A percentile compares a stretch with the other conserved stretches of the same genome.
Evolutionary conservation across 73 alveolate genomes (phyloP).

Genomic region (Symbiodinium pilosum): DNA sequence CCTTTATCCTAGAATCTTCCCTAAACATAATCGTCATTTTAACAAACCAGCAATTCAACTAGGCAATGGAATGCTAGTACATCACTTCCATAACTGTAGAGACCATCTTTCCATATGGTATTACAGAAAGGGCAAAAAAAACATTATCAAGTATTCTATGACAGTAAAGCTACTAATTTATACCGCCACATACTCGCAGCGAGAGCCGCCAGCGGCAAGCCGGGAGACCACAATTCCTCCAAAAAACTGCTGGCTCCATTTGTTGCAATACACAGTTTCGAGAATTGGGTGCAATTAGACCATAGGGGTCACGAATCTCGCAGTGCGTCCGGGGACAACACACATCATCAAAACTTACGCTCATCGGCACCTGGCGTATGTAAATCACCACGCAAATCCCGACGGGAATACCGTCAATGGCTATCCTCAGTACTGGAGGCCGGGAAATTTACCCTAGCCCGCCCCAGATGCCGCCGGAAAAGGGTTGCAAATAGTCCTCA

Average conservation of each 20-base stretch:
- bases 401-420: background rate
- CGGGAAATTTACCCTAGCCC: background rate
- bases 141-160: background rate
- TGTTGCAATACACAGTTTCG: background rate
- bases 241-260: background rate
- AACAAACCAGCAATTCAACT: background rate
- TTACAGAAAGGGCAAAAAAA: background rate
- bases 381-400: background rate
- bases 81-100: background rate
- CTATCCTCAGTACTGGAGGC: background rate
- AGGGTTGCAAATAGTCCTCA: background rate
- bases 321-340: background rate
- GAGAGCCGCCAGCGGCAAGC: constrained; percentile 22
- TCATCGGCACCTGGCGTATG: background rate
- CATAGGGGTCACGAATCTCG: background rate
- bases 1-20: background rate
- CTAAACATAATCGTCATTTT: no score
- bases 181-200: background rate
- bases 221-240: background rate
- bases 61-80: background rate
- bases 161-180: background rate
- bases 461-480: background rate
- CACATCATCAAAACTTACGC: background rate
- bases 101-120: background rate
- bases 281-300: background rate